A percentile compares a stretch with the other conserved stretches of the same genome.
phyloP scores from a whole-genome alignment of 257 asterid genomes.

The Buddleja alternifolia region DNA sequence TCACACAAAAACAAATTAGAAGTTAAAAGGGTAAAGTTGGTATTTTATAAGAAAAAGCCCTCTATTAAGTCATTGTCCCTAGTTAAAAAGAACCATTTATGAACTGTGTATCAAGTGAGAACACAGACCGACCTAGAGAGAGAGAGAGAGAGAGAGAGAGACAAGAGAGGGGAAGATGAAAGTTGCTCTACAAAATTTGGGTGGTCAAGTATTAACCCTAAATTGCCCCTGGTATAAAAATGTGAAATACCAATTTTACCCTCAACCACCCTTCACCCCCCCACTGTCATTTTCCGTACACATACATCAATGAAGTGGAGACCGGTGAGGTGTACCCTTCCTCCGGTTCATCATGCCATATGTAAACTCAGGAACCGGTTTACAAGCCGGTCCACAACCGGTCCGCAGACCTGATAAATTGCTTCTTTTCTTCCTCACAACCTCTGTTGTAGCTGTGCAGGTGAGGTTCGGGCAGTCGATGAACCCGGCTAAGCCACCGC shows the following conservation, averaged over 20 bases:
- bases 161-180: not conserved
- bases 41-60: not conserved
- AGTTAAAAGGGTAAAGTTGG: not conserved
- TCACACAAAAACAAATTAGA: constrained; percentile 7
- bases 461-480: constrained; percentile 34
- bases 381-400: constrained; percentile 38
- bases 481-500: constrained; percentile 38
- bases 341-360: constrained; percentile 67
- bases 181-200: constrained; percentile 47
- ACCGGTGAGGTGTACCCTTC: constrained; percentile 80
- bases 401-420: constrained; percentile 30
- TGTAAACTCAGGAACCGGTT: constrained; percentile 43
- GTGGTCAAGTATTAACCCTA: constrained; percentile 11
- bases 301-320: constrained; percentile 60
- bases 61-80: constrained; percentile 15
- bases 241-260: constrained; percentile 38
- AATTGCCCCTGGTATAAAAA: constrained; percentile 24
- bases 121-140: constrained; percentile 15
- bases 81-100: constrained; percentile 11
- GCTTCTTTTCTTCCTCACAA: constrained; percentile 59
- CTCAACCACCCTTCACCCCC: constrained; percentile 32
- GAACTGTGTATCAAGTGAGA: constrained; percentile 8
- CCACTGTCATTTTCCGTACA: constrained; percentile 29
- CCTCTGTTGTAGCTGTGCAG: constrained; percentile 63
- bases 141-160: too few species aligned